Conservation (phyloP, 2,329 filamentous ascomycete genomes). For the Penicillium olsonii region DNA sequence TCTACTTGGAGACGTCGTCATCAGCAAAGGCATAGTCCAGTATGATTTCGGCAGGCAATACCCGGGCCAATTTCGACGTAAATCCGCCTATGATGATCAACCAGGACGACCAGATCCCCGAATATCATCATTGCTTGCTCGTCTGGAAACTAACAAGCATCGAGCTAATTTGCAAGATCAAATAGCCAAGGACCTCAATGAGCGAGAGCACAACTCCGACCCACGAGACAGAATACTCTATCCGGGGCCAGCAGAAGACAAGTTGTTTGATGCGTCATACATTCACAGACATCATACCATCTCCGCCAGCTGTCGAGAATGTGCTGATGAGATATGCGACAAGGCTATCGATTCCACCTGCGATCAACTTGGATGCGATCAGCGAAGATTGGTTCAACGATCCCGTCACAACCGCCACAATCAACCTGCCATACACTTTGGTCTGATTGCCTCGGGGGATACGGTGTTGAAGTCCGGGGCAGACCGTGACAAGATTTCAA, state of each 20-base stretch:
- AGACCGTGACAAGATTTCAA: not conserved
- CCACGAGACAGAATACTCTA: not conserved
- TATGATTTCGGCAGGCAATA: constrained; percentile 25
- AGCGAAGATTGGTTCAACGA: not conserved
- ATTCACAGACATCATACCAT: not conserved
- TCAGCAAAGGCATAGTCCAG: constrained; percentile 25
- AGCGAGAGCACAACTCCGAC: not conserved
- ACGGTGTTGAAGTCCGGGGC: not conserved
- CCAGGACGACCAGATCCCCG: not conserved
- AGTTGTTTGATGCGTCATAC: not conserved
- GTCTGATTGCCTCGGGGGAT: not conserved
- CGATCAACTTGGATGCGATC: not conserved
- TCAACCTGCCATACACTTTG: not conserved
- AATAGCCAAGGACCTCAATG: not conserved
- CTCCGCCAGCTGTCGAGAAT: not conserved
- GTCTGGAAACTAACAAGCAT: not conserved
- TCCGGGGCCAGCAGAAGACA: not conserved
- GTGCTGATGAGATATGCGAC: not conserved
- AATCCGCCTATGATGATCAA: constrained; percentile 4
- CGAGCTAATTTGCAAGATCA: not conserved
- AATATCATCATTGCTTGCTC: not conserved
- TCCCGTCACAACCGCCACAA: not conserved
- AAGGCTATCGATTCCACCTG: not conserved
- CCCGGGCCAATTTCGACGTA: constrained; percentile 11
- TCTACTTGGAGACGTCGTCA: constrained; percentile 29